Conservation (phyloP, 2,329 filamentous ascomycete genomes). For the Phoma sp. region DNA sequence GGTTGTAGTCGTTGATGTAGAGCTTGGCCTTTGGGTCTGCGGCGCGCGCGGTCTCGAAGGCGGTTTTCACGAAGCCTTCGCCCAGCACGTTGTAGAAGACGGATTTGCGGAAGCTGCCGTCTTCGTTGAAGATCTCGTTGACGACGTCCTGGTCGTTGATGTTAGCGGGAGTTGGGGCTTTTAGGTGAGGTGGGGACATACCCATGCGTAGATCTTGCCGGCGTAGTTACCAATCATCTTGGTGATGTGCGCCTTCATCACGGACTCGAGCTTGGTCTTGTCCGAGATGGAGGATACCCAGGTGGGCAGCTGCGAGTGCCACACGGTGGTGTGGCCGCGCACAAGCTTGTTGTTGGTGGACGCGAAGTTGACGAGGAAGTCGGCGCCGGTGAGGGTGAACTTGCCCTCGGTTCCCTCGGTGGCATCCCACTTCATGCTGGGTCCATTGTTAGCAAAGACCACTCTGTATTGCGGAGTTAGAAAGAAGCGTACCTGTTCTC, state of each 20-base stretch:
- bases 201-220: constrained; percentile 66
- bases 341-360: constrained; percentile 15
- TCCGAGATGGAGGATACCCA: constrained; percentile 66
- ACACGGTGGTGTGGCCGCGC: constrained; percentile 20
- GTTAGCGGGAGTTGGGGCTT: no score
- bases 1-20: constrained; percentile 75
- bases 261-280: constrained; percentile 58
- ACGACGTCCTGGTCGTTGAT: constrained; percentile 17
- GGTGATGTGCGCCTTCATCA: constrained; percentile 66
- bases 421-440: constrained; percentile 70
- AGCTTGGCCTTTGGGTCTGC: constrained; percentile 72
- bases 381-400: constrained; percentile 62
- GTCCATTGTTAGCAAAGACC: not conserved
- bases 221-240: constrained; percentile 65
- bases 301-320: constrained; percentile 59
- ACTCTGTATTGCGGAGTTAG: not conserved
- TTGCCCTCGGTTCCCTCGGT: constrained; percentile 55
- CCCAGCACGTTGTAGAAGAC: constrained; percentile 73
- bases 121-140: constrained; percentile 52
- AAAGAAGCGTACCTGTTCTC: constrained; percentile 58
- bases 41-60: constrained; percentile 70
- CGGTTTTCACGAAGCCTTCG: constrained; percentile 72
- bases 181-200: no score
- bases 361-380: constrained; percentile 20
- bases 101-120: constrained; percentile 63